These are phyloP conservation scores for Saccharomyces kudriavzevii DNA, from an alignment of 805 yeast species.

Conservation along the genomic window DNA sequence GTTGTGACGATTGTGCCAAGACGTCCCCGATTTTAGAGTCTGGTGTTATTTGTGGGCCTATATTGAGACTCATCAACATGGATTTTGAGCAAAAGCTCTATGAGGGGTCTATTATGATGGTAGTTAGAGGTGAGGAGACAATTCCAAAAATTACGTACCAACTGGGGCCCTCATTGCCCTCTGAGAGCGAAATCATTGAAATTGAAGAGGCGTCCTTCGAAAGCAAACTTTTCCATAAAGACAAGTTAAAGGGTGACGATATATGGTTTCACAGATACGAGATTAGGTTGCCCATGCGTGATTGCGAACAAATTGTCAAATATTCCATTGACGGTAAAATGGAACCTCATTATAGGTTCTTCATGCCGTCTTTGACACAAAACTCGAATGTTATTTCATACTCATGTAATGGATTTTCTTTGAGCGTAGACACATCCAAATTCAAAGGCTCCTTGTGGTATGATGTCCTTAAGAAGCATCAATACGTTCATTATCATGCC, in stretches of 20 bases:
- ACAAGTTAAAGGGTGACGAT: conserved; percentile 17
- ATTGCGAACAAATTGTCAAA: conserved; percentile 51
- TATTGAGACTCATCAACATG: conserved; percentile 58
- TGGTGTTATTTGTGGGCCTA: conserved; percentile 61
- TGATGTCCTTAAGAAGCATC: conserved; percentile 70
- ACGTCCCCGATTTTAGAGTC: conserved; percentile 14
- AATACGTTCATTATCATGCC: conserved; percentile 65
- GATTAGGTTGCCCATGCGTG: conserved; percentile 41
- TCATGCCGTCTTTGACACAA: conserved; percentile 51
- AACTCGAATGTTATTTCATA: conserved; percentile 77
- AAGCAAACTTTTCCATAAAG: conserved; percentile 34
- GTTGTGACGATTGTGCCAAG: conserved; percentile 16
- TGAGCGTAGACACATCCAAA: conserved; percentile 53
- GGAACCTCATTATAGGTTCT: conserved; percentile 51
- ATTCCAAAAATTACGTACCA: conserved; percentile 25
- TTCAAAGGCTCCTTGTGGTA: conserved; percentile 79
- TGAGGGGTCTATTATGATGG: conserved; percentile 62
- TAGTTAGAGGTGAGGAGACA: conserved; percentile 38
- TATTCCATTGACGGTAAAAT: conserved; percentile 48
- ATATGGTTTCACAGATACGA: conserved; percentile 61
- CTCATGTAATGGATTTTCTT: conserved; percentile 88
- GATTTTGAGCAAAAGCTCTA: conserved; percentile 44
- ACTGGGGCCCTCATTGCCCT: conserved; percentile 19
- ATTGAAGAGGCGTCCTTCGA: conserved; percentile 1
- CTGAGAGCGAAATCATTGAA: conserved; percentile 4